These are phyloP conservation scores for Silene conica DNA, from an alignment of 148 eudicot genomes.

Conservation along the genomic window DNA sequence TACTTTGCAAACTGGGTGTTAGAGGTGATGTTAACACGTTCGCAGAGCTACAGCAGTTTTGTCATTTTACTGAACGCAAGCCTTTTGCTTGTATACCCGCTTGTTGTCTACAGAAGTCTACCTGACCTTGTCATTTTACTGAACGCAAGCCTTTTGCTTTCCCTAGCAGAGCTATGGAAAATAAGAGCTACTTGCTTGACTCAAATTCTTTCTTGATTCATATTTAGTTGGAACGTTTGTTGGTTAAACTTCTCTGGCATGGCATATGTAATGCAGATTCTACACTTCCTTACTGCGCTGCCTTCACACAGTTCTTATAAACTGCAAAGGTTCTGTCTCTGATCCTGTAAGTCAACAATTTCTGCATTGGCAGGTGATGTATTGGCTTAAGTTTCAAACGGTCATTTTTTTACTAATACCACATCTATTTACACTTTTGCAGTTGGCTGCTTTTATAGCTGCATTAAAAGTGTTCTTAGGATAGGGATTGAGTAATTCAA, in stretches of 20 bases:
- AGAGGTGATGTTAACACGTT: too few relatives aligned
- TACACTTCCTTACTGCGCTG: slow-evolving; percentile 70
- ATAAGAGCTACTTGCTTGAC: not conserved
- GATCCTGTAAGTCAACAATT: slow-evolving; percentile 57
- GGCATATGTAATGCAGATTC: slow-evolving; percentile 49
- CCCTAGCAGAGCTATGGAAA: not conserved
- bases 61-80: too few relatives aligned
- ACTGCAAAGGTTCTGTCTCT: slow-evolving; percentile 69
- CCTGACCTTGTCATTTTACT: too few relatives aligned
- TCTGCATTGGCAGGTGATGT: not conserved
- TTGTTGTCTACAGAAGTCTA: too few relatives aligned
- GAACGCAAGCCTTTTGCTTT: not conserved
- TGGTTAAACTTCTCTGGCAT: not conserved
- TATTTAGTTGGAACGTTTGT: not conserved
- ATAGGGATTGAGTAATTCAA: slow-evolving; percentile 59
- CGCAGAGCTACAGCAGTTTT: too few relatives aligned
- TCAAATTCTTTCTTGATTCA: not conserved
- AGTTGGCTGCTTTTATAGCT: slow-evolving; percentile 88
- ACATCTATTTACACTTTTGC: slow-evolving; percentile 19
- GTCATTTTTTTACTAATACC: not conserved
- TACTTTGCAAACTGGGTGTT: too few relatives aligned
- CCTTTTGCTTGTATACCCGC: too few relatives aligned
- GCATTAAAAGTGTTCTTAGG: slow-evolving; percentile 59
- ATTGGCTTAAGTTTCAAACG: slow-evolving; percentile 3
- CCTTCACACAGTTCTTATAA: slow-evolving; percentile 73